Base-by-base conservation (phyloP, 2,329 filamentous ascomycete genomes). In the Septoria linicola region DNA sequence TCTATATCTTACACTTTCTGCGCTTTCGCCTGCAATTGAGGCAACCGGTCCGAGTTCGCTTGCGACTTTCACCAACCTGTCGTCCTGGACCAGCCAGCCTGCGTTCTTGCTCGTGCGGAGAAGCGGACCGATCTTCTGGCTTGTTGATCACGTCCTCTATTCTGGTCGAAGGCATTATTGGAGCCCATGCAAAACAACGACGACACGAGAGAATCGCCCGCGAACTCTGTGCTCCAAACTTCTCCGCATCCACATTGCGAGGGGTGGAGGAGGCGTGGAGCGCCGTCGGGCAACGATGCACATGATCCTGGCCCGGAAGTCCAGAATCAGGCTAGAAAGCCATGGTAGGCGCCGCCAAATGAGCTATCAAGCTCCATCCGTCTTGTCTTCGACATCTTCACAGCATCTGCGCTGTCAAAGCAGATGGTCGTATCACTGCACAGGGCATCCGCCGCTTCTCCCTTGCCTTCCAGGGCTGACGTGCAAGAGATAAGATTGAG, bases 1-100 rank as follows among this genome's bases (percentile, higher is more conserved):
- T 13, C 20, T 19, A 39, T 16, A 6, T 36, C 58, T 35, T 54
- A 63, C 64, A 67, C 53, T 68, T 67, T 45, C 64, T 59, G 25
- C 66, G 60, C 43, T 66, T 65, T 17, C 63, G 55, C 17, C 66
- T 61, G 51, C 65, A 68, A 37, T 66, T 68, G 54, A 68, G 41
- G 55, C 66, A 68, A 16, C 66, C 66, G 14, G 64, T 68, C 35
- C 66, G 56, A 11, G 64, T 66, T 13, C 65, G 57, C 50, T 66
- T 67, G 36, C 44, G 44, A 41, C 44, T 48, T 32, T 48, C 35
- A 32, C 44, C 44, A 21, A 48, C 44, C 30, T 32, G 44, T 48
- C 44, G 36, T 13, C 61, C 62, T 13, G 55, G 54, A 8, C 62
- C 50, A 19, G 59, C 52, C 32, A 65, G 50, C 49, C 59, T 62